A percentile compares a stretch with the other conserved stretches of the same genome.
Conservation (phyloP, 2,329 filamentous ascomycete genomes). For the Fusarium keratoplasticum region DNA sequence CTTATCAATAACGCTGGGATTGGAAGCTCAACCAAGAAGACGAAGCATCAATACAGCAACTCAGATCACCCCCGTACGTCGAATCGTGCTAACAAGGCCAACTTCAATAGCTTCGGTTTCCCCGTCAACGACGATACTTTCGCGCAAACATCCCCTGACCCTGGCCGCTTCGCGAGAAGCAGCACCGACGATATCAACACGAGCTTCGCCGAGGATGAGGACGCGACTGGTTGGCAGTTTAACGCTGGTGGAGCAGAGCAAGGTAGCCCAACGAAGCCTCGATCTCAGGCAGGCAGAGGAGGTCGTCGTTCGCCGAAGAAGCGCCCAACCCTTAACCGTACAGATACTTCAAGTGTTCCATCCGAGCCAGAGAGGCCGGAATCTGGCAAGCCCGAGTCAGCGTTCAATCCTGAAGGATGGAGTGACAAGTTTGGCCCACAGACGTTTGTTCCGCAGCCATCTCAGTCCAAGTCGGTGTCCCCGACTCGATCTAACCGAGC, state of each 20-base stretch:
- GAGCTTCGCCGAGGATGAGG: constrained; percentile 65
- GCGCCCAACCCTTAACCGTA: constrained; percentile 38
- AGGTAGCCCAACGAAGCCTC: constrained; percentile 41
- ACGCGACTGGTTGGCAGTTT: constrained; percentile 61
- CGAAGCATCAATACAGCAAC: constrained; percentile 9
- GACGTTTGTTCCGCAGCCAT: constrained; percentile 63
- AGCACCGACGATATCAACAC: constrained; percentile 73
- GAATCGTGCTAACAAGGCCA: constrained; percentile 49
- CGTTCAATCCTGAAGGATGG: constrained; percentile 67
- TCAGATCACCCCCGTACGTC: background rate
- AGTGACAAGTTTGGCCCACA: constrained; percentile 64
- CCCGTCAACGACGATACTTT: constrained; percentile 57
- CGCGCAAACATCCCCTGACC: constrained; percentile 49
- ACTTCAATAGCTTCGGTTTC: constrained; percentile 63
- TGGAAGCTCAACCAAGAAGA: constrained; percentile 28
- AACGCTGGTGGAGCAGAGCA: constrained; percentile 59
- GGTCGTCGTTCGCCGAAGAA: constrained; percentile 55
- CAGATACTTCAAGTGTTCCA: constrained; percentile 37
- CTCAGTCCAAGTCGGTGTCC: constrained; percentile 54
- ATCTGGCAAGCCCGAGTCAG: constrained; percentile 43
- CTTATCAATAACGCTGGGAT: constrained; percentile 50
- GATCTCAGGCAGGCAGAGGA: constrained; percentile 55
- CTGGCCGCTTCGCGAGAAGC: constrained; percentile 58
- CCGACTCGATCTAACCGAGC: constrained; percentile 57
- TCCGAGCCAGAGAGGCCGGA: constrained; percentile 42